A percentile compares a stretch with the other conserved stretches of the same genome.
These are phyloP conservation scores for Neoboletus subvelutipes DNA, from an alignment of 768 basidiomycete species.

Conservation along the genomic window DNA sequence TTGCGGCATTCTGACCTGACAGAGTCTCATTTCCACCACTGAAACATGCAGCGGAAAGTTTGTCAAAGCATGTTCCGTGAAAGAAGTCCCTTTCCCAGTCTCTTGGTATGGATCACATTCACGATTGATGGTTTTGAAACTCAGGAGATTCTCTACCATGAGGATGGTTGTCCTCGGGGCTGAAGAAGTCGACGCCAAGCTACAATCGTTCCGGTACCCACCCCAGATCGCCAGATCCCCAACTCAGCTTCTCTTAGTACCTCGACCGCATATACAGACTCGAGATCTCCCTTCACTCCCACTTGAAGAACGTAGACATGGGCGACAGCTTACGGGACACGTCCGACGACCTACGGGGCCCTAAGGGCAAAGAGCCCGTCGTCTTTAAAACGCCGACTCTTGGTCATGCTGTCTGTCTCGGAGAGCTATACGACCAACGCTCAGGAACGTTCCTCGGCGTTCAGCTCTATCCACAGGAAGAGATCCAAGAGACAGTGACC, in stretches of 20 bases:
- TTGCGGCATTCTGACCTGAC: too few relatives aligned
- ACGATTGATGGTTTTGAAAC: too few relatives aligned
- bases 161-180: background rate
- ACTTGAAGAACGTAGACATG: too few relatives aligned
- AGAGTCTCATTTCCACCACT: too few relatives aligned
- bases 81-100: background rate
- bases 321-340: background rate
- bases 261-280: background rate
- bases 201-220: background rate
- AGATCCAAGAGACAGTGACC: background rate
- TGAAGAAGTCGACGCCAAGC: background rate
- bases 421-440: background rate
- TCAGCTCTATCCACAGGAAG: background rate
- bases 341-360: rapidly evolving
- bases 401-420: background rate
- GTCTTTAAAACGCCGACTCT: background rate
- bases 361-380: too few relatives aligned
- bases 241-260: background rate
- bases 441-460: background rate
- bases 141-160: background rate
- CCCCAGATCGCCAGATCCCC: background rate
- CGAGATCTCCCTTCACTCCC: background rate
- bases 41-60: background rate
- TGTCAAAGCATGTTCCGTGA: background rate
- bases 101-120: background rate